Evolutionary conservation across 108 stramenopile species (phyloP).

Genomic region (Skeletonema tropicum): DNA sequence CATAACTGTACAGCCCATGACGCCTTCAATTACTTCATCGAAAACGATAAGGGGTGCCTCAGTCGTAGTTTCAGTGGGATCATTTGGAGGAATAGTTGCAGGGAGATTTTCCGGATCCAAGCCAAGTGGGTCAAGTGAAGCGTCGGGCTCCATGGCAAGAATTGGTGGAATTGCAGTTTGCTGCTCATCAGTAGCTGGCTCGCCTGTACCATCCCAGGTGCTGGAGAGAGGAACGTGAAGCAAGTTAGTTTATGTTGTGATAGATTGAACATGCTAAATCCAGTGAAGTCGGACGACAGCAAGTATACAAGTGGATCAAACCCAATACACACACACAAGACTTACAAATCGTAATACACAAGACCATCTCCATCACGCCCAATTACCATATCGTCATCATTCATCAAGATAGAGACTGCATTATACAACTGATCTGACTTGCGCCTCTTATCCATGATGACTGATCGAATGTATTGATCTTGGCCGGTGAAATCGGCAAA

Average conservation of each 20-base stretch:
- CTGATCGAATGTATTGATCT: neutral
- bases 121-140: neutral
- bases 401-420: neutral
- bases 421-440: neutral
- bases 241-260: too few species aligned
- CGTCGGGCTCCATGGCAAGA: neutral
- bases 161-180: neutral
- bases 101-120: neutral
- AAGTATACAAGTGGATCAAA: too few species aligned
- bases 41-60: neutral
- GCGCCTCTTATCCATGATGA: slow-evolving; percentile 2
- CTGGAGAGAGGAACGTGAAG: neutral
- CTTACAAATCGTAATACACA: slow-evolving; percentile 6
- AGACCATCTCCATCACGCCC: slow-evolving; percentile 3
- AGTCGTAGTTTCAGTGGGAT: too few species aligned
- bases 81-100: neutral
- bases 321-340: too few species aligned
- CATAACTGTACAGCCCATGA: neutral
- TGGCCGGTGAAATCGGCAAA: neutral
- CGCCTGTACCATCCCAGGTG: neutral
- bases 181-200: neutral
- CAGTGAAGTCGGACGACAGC: too few species aligned
- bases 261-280: too few species aligned
- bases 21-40: neutral
- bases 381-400: slow-evolving; percentile 3